Evolutionary conservation across 192 early-diverging fungal species (phyloP), one percentile per base, ranked within the genome.

Genomic region (Coemansia sp.): DNA sequence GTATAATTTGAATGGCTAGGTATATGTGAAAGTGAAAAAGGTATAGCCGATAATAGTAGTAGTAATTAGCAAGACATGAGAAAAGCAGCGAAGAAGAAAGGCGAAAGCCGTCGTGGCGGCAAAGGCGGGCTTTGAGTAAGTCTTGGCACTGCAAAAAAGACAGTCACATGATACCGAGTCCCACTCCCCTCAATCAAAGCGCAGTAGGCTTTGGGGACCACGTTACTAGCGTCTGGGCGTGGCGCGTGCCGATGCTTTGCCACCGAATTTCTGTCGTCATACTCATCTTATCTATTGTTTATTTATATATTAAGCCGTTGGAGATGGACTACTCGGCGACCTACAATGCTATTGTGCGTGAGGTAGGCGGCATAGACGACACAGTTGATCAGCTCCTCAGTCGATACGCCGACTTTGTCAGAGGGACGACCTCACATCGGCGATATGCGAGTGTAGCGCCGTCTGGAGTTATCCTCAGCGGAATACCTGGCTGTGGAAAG

Each of bases 401-500:
- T 12, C 41, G 71, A n/a, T 79, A 76, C 61, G 66, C 44, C 18
- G 65, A 65, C n/a, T 84, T 76, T 61, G 22, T 34, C 10, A 42
- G 51, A 27, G 36, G 20, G 13, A 34, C 59, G 41, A 33, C 22
- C 5, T 41, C 54, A 33, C 51, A 63, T 22, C n/a, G 36, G 27
- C 63, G 46, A 43, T 52, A 61, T 34, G 42, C 52, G 40, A 36
- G 33, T 4, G 66, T 63, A 5, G 43, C 65, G 7, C 68, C 74
- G 27, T 46, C 77, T 16, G 82, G 82, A 13, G 77, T 63, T 8
- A 69, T 84, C 11, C 77, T 84, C 60, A 68, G 74, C 31, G 82
- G 82, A 8, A 84, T 79, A 41, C 74, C 82, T 22, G 82, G 82
- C 1, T 46, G 77, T 11, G 82, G 82, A 31, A 84, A 84, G 63